Conservation (phyloP, 257 asterid species). For the Solanum neorickii region DNA sequence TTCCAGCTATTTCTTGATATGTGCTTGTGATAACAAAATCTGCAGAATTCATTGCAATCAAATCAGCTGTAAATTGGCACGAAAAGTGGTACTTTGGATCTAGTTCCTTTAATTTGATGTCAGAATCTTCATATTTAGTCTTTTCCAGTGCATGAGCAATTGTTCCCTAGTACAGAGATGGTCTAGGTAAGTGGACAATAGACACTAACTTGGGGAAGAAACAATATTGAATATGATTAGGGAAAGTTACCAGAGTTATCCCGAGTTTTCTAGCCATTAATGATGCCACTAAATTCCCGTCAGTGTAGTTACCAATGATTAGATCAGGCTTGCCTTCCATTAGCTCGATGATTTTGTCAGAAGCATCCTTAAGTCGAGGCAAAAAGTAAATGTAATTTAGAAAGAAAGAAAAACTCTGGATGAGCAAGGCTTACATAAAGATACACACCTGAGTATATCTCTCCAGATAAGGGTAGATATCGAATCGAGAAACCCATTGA, state of each 20-base stretch:
- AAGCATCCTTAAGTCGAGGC: constrained; percentile 39
- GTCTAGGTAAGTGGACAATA: not conserved
- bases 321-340: constrained; percentile 95
- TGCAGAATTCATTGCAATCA: constrained; percentile 80
- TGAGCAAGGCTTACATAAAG: not conserved
- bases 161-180: constrained; percentile 46
- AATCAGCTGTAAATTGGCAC: constrained; percentile 87
- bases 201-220: not conserved
- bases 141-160: constrained; percentile 95
- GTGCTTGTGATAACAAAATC: constrained; percentile 92
- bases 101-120: constrained; percentile 69
- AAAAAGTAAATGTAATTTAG: not conserved
- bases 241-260: constrained; percentile 52
- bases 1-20: constrained; percentile 92
- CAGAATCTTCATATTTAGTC: constrained; percentile 92
- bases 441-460: constrained; percentile 54
- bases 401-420: not conserved
- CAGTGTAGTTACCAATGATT: constrained; percentile 77
- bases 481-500: constrained; percentile 90
- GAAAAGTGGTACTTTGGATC: constrained; percentile 81
- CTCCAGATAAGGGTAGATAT: constrained; percentile 82
- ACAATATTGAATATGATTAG: not conserved
- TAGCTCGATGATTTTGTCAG: constrained; percentile 46
- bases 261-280: constrained; percentile 93
- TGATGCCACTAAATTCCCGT: constrained; percentile 90